These are phyloP conservation scores for Ophiostoma sp. DNA, from an alignment of 2,329 filamentous ascomycete species.

Conservation along the genomic window DNA sequence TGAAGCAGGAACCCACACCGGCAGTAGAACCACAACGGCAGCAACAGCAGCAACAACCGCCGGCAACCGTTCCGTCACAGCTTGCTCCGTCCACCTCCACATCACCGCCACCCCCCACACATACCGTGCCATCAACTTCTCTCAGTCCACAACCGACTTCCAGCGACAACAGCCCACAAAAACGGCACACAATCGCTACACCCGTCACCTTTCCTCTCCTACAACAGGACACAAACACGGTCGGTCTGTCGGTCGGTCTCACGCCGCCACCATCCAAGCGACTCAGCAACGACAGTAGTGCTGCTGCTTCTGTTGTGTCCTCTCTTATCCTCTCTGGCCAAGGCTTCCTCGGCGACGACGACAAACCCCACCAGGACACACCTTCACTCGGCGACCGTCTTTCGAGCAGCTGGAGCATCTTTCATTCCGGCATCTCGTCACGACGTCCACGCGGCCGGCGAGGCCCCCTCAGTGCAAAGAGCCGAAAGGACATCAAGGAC, in stretches of 20 bases:
- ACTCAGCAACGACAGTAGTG: slow-evolving; percentile 21
- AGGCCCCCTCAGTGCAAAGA: slow-evolving; percentile 35
- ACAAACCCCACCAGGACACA: slow-evolving; percentile 20
- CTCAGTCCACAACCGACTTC: neutral
- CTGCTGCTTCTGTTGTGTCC: slow-evolving; percentile 17
- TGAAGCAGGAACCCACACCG: neutral
- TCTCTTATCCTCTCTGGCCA: neutral
- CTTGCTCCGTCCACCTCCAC: too few species aligned
- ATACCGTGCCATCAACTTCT: neutral
- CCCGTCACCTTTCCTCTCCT: slow-evolving; percentile 18
- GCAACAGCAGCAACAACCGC: too few species aligned
- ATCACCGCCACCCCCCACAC: neutral
- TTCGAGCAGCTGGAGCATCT: slow-evolving; percentile 31
- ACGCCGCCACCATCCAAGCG: slow-evolving; percentile 2
- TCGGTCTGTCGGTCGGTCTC: slow-evolving; percentile 17
- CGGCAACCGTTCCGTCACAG: too few species aligned
- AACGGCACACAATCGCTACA: slow-evolving; percentile 24
- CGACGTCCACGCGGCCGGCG: slow-evolving; percentile 35
- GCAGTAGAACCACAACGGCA: neutral
- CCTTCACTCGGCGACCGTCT: slow-evolving; percentile 30
- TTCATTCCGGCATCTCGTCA: slow-evolving; percentile 31
- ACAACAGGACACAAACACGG: slow-evolving; percentile 22
- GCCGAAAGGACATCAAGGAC: slow-evolving; percentile 36
- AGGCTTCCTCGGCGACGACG: neutral
- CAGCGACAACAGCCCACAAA: neutral